A percentile compares a stretch with the other conserved stretches of the same genome.
Conservation (phyloP, 108 stramenopile genomes). For the Chaetoceros muelleri region DNA sequence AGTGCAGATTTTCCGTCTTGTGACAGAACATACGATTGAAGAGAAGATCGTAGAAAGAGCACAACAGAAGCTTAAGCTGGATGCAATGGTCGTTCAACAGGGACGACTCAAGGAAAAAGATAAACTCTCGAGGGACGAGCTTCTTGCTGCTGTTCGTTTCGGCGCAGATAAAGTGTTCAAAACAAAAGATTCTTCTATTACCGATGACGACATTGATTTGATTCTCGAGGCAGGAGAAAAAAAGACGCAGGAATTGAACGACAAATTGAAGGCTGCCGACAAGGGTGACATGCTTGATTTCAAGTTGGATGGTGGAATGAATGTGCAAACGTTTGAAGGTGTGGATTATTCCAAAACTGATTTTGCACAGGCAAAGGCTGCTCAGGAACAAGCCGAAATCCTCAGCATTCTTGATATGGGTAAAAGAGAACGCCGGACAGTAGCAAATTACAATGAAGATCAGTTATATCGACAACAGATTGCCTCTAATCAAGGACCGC, state of each 20-base stretch:
- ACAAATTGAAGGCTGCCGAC: conserved; percentile 89
- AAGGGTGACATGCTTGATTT: conserved; percentile 95
- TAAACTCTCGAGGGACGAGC: conserved; percentile 74
- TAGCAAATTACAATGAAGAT: conserved; percentile 79
- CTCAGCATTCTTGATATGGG: conserved; percentile 86
- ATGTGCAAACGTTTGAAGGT: conserved; percentile 92
- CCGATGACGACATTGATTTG: conserved; percentile 91
- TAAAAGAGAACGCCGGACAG: conserved; percentile 85
- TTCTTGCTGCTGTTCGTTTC: conserved; percentile 87
- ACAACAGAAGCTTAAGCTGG: conserved; percentile 98
- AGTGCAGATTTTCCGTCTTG: conserved; percentile 90
- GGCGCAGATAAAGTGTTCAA: conserved; percentile 98
- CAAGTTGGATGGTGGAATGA: conserved; percentile 85
- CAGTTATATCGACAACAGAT: conserved; percentile 75
- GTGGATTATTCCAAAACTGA: conserved; percentile 78
- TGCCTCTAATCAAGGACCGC: conserved; percentile 47
- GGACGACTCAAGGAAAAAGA: conserved; percentile 90
- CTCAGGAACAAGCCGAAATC: conserved; percentile 44
- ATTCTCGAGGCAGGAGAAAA: conserved; percentile 76
- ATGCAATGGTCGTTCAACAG: conserved; percentile 98
- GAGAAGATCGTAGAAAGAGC: conserved; percentile 99
- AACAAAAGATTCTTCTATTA: conserved; percentile 75
- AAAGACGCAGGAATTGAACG: conserved; percentile 88
- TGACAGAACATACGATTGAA: conserved; percentile 96
- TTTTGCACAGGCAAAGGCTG: conserved; percentile 32